These are phyloP conservation scores for Rhizoclosmatium hyalinum DNA, from an alignment of 371 early-diverging fungal genomes.

Conservation along the genomic window DNA sequence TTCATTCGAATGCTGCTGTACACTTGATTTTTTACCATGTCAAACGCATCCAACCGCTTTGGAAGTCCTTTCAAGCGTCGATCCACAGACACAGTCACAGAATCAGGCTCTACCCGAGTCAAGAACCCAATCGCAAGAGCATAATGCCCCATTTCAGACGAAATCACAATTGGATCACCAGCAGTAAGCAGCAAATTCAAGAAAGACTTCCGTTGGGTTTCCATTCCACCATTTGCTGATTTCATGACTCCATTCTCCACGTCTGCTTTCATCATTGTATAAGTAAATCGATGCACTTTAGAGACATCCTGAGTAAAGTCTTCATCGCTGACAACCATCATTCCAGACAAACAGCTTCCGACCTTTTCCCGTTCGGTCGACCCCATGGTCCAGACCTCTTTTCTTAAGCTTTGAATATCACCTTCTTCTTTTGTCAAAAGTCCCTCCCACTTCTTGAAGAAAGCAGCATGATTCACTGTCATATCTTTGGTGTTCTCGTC, in stretches of 20 bases:
- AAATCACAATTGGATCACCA: slow-evolving; percentile 87
- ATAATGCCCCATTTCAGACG: slow-evolving; percentile 74
- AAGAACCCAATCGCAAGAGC: slow-evolving; percentile 84
- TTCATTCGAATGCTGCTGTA: slow-evolving; percentile 14
- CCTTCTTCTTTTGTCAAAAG: slow-evolving; percentile 82
- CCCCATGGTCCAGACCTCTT: slow-evolving; percentile 82
- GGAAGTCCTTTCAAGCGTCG: slow-evolving; percentile 72
- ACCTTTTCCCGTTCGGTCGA: slow-evolving; percentile 60
- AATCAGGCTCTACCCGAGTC: slow-evolving; percentile 48
- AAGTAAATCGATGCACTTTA: slow-evolving; percentile 22
- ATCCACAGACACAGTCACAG: slow-evolving; percentile 68
- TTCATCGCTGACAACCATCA: slow-evolving; percentile 21
- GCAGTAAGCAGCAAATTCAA: slow-evolving; percentile 60
- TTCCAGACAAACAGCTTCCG: slow-evolving; percentile 35
- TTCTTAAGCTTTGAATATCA: slow-evolving; percentile 68
- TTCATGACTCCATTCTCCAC: background rate
- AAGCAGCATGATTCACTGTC: slow-evolving; percentile 60
- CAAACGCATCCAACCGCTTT: slow-evolving; percentile 52
- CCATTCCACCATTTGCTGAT: background rate
- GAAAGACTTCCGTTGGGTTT: slow-evolving; percentile 17
- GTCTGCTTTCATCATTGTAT: slow-evolving; percentile 12
- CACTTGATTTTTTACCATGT: slow-evolving; percentile 37
- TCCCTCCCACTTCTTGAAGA: slow-evolving; percentile 81
- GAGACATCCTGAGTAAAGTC: slow-evolving; percentile 16
- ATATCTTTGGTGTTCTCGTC: slow-evolving; percentile 69